phyloP scores from a whole-genome alignment of 2,329 filamentous ascomycete species.

The Aspergillus ochraceoroseus region DNA sequence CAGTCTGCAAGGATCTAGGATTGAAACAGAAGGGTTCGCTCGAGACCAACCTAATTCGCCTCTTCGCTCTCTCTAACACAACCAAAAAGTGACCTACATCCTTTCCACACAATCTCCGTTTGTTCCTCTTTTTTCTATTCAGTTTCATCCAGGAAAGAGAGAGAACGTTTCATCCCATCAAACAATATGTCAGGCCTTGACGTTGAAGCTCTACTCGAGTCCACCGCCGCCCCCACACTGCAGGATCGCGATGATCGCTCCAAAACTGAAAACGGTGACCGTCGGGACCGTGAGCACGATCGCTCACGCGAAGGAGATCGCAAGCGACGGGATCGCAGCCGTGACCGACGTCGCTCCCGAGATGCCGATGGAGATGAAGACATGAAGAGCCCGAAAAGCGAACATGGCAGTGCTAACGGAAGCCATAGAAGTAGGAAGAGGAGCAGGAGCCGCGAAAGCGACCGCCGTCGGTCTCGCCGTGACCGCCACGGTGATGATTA shows the following conservation, averaged over 20 bases:
- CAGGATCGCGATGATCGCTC: constrained; percentile 56
- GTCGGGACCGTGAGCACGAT: constrained; percentile 54
- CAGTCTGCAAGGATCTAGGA: constrained; percentile 9
- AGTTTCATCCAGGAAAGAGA: constrained; percentile 24
- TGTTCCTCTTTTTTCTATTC: constrained; percentile 19
- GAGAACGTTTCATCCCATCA: constrained; percentile 21
- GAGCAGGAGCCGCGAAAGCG: constrained; percentile 72
- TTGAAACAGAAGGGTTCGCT: constrained; percentile 36
- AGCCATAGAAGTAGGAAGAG: constrained; percentile 75
- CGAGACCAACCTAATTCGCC: constrained; percentile 23
- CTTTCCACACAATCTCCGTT: constrained; percentile 27
- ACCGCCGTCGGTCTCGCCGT: constrained; percentile 67
- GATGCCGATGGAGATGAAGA: constrained; percentile 55
- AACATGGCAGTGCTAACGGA: constrained; percentile 63
- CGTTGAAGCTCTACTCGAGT: constrained; percentile 87
- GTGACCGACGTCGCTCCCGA: constrained; percentile 48
- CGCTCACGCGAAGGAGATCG: constrained; percentile 56
- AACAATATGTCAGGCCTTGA: constrained; percentile 64
- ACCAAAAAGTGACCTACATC: constrained; percentile 37
- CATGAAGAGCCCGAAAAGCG: constrained; percentile 65
- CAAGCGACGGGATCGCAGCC: constrained; percentile 58
- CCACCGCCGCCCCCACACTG: constrained; percentile 60
- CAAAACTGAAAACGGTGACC: constrained; percentile 53
- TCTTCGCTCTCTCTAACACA: constrained; percentile 32
- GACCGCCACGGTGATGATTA: constrained; percentile 56